Base-by-base conservation (phyloP, 225 moss, liverwort and hornwort genomes). In the Physcomitrium patens region DNA sequence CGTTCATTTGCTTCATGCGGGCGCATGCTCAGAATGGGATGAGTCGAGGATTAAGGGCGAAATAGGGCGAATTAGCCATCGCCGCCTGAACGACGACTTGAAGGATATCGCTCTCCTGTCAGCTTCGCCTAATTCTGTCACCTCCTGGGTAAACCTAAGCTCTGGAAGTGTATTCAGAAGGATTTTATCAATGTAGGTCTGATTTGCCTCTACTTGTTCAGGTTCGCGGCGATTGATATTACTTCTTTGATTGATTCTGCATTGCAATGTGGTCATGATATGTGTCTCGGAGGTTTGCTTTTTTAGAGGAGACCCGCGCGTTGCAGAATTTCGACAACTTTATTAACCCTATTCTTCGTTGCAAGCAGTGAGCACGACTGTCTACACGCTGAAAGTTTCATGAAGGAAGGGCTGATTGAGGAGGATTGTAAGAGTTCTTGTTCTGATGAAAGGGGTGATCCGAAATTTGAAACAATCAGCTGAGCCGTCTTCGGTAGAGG, bases 71-170 rank as follows among this genome's bases (percentile, higher is more conserved):
- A 91, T 83, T 24, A 24, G 82, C 20, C 80, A 82, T 55, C 81
- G 77, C 50, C 85, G 89, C 60, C 72, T 91, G 28, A 80, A 84
- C 41, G 76, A 82, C 60, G 89, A 91, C 75, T 77, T 89, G 46
- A 71, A 75, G 67, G 91, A 91, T 68, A 89, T 88, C 64, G 91
- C 86, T 24, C 86, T 86, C 31, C 91, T 86, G 15, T 83, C 89
- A 61, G 84, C 88, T 48, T 81, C 86, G 48, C 91, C 57, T 76
- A 91, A 72, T 88, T 88, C 41, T 86, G 86, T 16, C 78, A 79
- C 41, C 69, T 79, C 48, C 31, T 37, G 7, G 31, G 2, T 37
- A 37, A 37, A 37, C 31, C 31, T 37, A 68, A 73, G 62, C 79
- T 82, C 13, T 75, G 91, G 68, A 91, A 85, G 69, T 44, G 86